These are phyloP conservation scores for Barbarea vulgaris DNA, from an alignment of 345 rosid genomes.

Conservation along the genomic window DNA sequence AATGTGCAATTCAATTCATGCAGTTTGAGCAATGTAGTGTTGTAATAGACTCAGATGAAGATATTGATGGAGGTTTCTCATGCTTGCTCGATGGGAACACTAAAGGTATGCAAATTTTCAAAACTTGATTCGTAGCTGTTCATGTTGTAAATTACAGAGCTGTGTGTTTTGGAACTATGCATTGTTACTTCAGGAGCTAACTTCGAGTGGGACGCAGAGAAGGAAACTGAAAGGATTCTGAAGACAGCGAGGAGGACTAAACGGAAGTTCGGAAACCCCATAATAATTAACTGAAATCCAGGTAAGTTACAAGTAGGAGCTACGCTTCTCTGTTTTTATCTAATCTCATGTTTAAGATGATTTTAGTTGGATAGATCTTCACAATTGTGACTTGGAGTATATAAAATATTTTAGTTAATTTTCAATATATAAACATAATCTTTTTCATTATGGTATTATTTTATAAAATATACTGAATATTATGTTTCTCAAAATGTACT, in stretches of 20 bases:
- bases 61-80: constrained; percentile 67
- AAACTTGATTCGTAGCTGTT: not conserved
- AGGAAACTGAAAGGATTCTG: constrained; percentile 67
- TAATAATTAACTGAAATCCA: constrained; percentile 65
- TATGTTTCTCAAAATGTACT: not conserved
- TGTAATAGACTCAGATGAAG: constrained; percentile 77
- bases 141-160: too few relatives aligned
- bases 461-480: not conserved
- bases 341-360: not conserved
- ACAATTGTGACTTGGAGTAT: constrained; percentile 15
- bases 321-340: not conserved
- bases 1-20: constrained; percentile 19
- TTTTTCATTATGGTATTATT: not conserved
- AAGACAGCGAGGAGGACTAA: constrained; percentile 78
- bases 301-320: constrained; percentile 36
- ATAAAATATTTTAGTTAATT: not conserved
- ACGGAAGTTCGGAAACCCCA: constrained; percentile 58
- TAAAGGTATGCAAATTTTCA: constrained; percentile 47
- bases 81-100: constrained; percentile 65
- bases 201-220: constrained; percentile 53
- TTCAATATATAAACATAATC: not conserved
- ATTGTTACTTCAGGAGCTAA: too few relatives aligned
- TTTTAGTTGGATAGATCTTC: not conserved
- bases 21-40: constrained; percentile 54
- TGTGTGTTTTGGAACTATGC: too few relatives aligned